Evolutionary conservation across 345 rosid genomes (phyloP).

Genomic region (Euphorbia tirucalli): DNA sequence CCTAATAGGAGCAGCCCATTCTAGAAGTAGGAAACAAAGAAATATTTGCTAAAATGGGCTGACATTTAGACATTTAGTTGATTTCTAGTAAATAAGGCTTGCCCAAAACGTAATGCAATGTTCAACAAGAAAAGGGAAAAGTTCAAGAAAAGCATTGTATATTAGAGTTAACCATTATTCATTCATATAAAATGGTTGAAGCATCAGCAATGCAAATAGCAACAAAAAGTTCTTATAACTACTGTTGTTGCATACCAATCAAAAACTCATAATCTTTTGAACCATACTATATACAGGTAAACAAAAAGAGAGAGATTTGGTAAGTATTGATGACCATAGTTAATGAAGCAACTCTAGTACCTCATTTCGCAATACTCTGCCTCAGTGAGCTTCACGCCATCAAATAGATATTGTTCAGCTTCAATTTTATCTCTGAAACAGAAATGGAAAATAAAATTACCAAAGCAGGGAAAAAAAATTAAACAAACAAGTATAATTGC

Average conservation of each 20-base stretch:
- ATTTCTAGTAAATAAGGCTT: not conserved
- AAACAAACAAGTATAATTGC: not conserved
- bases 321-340: not conserved
- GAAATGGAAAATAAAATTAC: slow-evolving; percentile 1
- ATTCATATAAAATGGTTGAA: not conserved
- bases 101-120: not conserved
- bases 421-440: slow-evolving; percentile 74
- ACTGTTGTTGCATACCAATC: not conserved
- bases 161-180: not conserved
- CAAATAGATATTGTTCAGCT: slow-evolving; percentile 84
- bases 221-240: not conserved
- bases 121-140: not conserved
- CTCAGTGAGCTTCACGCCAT: slow-evolving; percentile 69
- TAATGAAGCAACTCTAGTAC: slow-evolving; percentile 36
- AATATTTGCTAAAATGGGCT: not conserved
- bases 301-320: not conserved
- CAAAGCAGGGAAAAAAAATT: not conserved
- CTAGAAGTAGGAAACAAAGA: not conserved
- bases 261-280: not conserved
- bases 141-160: not conserved
- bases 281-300: not conserved
- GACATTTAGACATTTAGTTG: not conserved
- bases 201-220: not conserved
- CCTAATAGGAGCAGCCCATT: not conserved
- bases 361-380: slow-evolving; percentile 60